Evolutionary conservation across 192 early-diverging fungal species (phyloP).

Genomic region (Mortierella hygrophila): DNA sequence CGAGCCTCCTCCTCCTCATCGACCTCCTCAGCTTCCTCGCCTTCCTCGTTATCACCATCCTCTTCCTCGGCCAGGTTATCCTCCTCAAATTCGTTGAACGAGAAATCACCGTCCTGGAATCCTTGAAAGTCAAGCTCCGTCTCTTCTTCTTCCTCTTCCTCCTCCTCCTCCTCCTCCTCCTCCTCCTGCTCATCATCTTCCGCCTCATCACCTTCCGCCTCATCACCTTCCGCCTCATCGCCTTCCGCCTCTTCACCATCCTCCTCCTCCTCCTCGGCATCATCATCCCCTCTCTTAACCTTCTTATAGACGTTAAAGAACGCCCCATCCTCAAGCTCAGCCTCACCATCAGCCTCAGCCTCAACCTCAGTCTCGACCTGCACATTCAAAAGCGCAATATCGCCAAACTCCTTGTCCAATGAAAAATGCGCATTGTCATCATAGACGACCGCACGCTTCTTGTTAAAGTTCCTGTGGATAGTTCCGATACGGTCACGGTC

Average conservation of each 20-base stretch:
- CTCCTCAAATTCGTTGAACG: not conserved
- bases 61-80: conserved; percentile 13
- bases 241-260: conserved; percentile 1
- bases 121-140: not conserved
- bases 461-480: not conserved
- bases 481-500: conserved; percentile 9
- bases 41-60: not conserved
- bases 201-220: not conserved
- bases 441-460: conserved; percentile 24
- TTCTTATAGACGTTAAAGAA: not conserved
- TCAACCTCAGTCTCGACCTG: not conserved
- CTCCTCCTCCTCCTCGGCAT: conserved; percentile 6
- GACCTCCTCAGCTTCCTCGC: not conserved
- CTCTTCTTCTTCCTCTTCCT: conserved; percentile 8
- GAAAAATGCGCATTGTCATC: conserved; percentile 18
- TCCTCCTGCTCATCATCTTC: conserved; percentile 4
- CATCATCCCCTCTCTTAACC: not conserved
- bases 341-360: not conserved
- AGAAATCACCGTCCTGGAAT: not conserved
- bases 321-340: not conserved
- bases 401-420: conserved; percentile 4
- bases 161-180: not conserved
- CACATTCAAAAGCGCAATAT: not conserved
- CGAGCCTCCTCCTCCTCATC: conserved; percentile 37
- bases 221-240: not conserved